Percentiles rank a stretch among this genome's conserved stretches.
Evolutionary conservation across 2,329 filamentous ascomycete species (phyloP).

Genomic region (Aspergillus viridinutans): DNA sequence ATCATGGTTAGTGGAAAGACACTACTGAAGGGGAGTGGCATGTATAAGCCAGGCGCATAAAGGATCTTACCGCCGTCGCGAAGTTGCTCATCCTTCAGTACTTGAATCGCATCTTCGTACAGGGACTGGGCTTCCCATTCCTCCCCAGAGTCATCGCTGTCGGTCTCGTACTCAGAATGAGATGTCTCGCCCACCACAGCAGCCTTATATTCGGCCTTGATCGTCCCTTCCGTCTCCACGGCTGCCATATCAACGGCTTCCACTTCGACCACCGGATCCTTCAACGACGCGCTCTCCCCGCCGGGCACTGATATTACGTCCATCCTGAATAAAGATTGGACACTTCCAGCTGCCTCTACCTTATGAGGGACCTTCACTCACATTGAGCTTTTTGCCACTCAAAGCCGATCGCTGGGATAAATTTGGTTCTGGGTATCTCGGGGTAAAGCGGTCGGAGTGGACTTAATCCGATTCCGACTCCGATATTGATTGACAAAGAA

Average conservation of each 20-base stretch:
- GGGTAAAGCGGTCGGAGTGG: conserved; percentile 21
- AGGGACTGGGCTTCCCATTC: conserved; percentile 62
- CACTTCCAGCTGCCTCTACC: conserved; percentile 31
- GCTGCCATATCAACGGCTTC: conserved; percentile 28
- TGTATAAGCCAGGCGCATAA: conserved; percentile 12
- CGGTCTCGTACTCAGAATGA: conserved; percentile 31
- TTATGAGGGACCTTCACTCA: conserved; percentile 24
- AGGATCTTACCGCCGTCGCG: conserved; percentile 44
- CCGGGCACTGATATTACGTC: conserved; percentile 35
- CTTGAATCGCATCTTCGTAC: conserved; percentile 59
- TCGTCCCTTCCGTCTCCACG: conserved; percentile 16
- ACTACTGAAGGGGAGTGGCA: neutral
- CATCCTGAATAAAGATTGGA: conserved; percentile 34
- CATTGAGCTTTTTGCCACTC: conserved; percentile 29
- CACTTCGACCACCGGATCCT: conserved; percentile 34
- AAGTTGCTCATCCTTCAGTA: conserved; percentile 52
- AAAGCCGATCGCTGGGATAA: conserved; percentile 19
- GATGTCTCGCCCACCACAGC: conserved; percentile 30
- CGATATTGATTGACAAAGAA: conserved; percentile 4
- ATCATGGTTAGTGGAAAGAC: conserved; percentile 1
- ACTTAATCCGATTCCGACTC: conserved; percentile 28
- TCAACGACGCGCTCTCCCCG: conserved; percentile 29
- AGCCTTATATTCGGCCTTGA: conserved; percentile 22
- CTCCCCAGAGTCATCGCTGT: conserved; percentile 34
- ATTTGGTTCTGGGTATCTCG: conserved; percentile 23